Evolutionary conservation across 2,329 filamentous ascomycete genomes (phyloP), one percentile per base, ranked within the genome.

Genomic region (Hypoxylon sp.): DNA sequence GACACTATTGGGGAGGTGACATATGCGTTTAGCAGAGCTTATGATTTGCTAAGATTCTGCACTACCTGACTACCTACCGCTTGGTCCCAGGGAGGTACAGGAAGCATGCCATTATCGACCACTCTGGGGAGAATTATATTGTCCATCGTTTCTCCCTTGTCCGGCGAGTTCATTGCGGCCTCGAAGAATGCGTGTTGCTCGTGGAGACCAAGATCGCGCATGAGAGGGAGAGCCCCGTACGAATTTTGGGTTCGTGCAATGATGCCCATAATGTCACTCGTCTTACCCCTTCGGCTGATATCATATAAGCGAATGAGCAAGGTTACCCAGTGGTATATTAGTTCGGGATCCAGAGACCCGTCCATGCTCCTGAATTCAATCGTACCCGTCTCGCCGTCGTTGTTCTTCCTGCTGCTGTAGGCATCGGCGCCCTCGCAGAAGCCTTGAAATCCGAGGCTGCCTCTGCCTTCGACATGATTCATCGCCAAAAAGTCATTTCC

Each of bases 381-480:
- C 28, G 64, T 66, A 13, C 59, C 56, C 4, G 52, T 63, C 10
- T 60, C 20, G 2, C 64, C 64, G 47, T 63, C 37, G 48, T 66
- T 66, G 46, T 66, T 39, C 15, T 3, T 1, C 1, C 2, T 24
- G 4, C 11, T 0, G 7, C 8, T 32, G 17, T 15, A 7, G 1
- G 17, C 39, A 1, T 30, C 13, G 22, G 51, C 59, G 1, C 37
- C 28, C 34, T 55, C 19, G 28, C 56, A 60, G 37, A 58, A 55
- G 37, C 64, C 64, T 11, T 60, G 56, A n/a, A 66, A 60, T 5
- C 64, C 64, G 17, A 66, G 15, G 22, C 52, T 63, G 7, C 64
- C 64, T 32, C 55, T 56, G 3, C 48, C 51, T 24, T 26, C 20
- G 13, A 34, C 47, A 4, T 6, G 17, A 10, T 30, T 6, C 6